phyloP scores from a whole-genome alignment of 768 basidiomycete genomes.

The Lactarius pseudohatsudake region DNA sequence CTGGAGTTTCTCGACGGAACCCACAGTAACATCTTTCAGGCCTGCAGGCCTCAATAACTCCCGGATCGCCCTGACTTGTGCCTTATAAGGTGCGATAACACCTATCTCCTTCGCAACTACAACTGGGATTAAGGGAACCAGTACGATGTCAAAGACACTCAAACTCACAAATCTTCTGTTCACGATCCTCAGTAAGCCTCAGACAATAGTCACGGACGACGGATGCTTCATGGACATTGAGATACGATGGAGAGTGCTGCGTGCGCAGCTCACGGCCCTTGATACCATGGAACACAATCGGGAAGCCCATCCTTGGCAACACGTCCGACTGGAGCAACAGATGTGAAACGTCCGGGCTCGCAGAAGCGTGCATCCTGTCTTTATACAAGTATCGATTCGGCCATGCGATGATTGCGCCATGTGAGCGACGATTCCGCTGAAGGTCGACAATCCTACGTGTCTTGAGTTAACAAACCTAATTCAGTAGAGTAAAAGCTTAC shows the following conservation, averaged over 20 bases:
- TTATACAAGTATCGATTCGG: constrained; percentile 50
- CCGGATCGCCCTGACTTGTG: constrained; percentile 39
- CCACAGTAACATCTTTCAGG: constrained; percentile 35
- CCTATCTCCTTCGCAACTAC: constrained; percentile 39
- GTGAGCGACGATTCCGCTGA: constrained; percentile 28
- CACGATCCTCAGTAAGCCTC: constrained; percentile 32
- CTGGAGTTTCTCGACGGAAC: constrained; percentile 44
- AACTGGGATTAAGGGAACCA: background rate
- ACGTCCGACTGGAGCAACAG: constrained; percentile 32
- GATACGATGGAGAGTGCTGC: constrained; percentile 41
- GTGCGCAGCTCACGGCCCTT: constrained; percentile 39
- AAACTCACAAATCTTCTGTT: constrained; percentile 36
- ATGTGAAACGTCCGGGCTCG: constrained; percentile 32
- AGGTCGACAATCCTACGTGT: constrained; percentile 29
- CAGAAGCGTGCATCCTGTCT: constrained; percentile 36
- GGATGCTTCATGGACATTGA: constrained; percentile 41
- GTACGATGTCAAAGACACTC: background rate
- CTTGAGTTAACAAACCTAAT: background rate
- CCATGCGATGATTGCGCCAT: constrained; percentile 49
- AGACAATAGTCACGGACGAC: constrained; percentile 38
- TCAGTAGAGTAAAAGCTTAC: constrained; percentile 31
- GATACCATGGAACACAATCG: constrained; percentile 39
- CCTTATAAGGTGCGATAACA: constrained; percentile 43
- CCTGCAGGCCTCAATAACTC: constrained; percentile 28
- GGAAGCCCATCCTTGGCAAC: constrained; percentile 34